These are phyloP conservation scores for Ploettnerulaceae sp. DNA, from an alignment of 2,329 filamentous ascomycete genomes.

Conservation along the genomic window DNA sequence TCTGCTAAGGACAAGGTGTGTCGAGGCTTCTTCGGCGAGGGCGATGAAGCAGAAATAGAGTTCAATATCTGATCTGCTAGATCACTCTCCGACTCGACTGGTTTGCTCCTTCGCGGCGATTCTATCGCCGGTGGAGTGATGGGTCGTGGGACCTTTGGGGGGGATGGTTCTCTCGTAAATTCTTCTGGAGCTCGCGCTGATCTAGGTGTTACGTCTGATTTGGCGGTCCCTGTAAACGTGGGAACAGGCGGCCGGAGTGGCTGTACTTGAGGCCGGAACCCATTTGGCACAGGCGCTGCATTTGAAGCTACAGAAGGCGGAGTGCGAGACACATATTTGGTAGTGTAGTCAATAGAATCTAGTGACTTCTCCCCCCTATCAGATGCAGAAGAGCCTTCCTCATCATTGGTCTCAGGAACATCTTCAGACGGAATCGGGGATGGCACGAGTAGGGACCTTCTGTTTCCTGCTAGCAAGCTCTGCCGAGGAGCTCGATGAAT, in stretches of 20 bases:
- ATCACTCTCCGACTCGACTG: constrained; percentile 31
- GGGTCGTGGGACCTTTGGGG: background rate
- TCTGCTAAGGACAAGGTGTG: constrained; percentile 65
- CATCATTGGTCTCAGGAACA: constrained; percentile 10
- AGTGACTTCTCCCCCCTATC: constrained; percentile 21
- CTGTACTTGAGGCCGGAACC: background rate
- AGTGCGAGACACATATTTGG: constrained; percentile 25
- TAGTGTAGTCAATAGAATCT: constrained; percentile 13
- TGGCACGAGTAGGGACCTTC: constrained; percentile 3
- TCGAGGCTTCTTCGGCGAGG: constrained; percentile 52
- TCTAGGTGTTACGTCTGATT: background rate
- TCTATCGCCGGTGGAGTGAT: background rate
- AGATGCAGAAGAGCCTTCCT: constrained; percentile 27
- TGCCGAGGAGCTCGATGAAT: constrained; percentile 7
- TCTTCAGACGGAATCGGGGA: constrained; percentile 1
- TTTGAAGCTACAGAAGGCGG: constrained; percentile 18
- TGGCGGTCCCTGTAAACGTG: background rate
- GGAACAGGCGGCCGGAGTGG: background rate
- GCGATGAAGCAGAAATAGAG: constrained; percentile 50
- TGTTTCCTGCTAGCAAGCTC: constrained; percentile 12
- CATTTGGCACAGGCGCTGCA: background rate
- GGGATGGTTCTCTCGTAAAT: constrained; percentile 9
- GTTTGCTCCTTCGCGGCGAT: background rate
- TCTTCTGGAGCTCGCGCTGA: background rate
- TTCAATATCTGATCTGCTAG: constrained; percentile 53